Percentiles rank a stretch among this genome's conserved stretches.
phyloP scores from a whole-genome alignment of 805 yeast genomes.

The Hanseniaspora jakobsenii region DNA sequence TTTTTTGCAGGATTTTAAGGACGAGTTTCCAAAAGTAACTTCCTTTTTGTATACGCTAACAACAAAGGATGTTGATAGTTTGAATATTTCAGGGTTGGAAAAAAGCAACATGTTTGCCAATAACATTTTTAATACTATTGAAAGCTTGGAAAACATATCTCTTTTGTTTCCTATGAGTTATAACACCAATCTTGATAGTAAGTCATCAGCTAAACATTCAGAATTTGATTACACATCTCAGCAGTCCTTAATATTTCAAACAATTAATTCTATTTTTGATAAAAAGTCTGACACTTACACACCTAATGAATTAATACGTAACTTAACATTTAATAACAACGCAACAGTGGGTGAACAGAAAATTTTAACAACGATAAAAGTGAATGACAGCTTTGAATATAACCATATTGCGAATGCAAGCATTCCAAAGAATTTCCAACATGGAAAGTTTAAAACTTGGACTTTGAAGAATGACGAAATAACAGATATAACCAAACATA shows the following conservation, averaged over 20 bases:
- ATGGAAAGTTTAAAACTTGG: constrained; percentile 14
- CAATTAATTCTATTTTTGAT: constrained; percentile 14
- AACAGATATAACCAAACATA: no score
- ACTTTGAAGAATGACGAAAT: neutral
- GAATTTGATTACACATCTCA: constrained; percentile 2
- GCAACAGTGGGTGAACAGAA: constrained; percentile 9
- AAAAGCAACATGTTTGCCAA: constrained; percentile 21
- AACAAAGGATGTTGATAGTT: constrained; percentile 18
- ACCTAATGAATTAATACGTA: constrained; percentile 8
- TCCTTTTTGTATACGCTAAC: constrained; percentile 32
- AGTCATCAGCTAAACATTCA: no score
- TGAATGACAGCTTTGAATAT: neutral
- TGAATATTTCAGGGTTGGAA: constrained; percentile 21
- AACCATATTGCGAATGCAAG: constrained; percentile 8
- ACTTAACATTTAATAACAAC: constrained; percentile 6
- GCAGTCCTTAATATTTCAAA: constrained; percentile 12
- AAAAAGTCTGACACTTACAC: neutral
- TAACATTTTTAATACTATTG: constrained; percentile 38
- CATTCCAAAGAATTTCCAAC: constrained; percentile 11
- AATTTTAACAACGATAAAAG: constrained; percentile 5
- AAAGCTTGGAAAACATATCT: constrained; percentile 38
- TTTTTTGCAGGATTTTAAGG: constrained; percentile 44
- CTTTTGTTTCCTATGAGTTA: constrained; percentile 44
- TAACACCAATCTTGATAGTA: no score
- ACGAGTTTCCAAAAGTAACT: constrained; percentile 48